Evolutionary conservation across 805 yeast genomes (phyloP), one percentile per base, ranked within the genome.

Genomic region (Metschnikowia kofuensis): DNA sequence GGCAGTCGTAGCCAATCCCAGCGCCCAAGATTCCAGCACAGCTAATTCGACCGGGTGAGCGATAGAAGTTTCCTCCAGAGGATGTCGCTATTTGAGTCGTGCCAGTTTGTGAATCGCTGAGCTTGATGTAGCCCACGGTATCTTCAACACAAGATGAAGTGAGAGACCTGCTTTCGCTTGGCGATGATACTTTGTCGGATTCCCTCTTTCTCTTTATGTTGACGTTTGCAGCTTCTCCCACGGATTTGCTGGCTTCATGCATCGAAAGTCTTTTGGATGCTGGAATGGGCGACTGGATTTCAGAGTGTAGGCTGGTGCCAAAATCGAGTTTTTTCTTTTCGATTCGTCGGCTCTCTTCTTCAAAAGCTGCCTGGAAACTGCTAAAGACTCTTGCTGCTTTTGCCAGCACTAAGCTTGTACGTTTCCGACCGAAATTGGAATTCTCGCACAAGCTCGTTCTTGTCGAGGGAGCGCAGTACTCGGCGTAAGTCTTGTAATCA

Each of bases 41-140:
- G 7, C 84, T 82, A 2, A 78, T 63, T 44, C 85, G 53, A 0
- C 82, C 81, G 0, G 75, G 74, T 1, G 67, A 51, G 51, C 79
- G 78, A 58, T 77, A 70, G 49, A 77, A 65, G 46, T 77, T 75
- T 0, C 85, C 85, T 1, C 85, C 85, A 0, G 83, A 79, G 0
- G 83, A 78, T 0, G 75, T 59, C 0, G 74, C 77, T 31, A 56
- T 53, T 14, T 31, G 41, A 26, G 32, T 38, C 5, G 16, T 21
- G 4, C 43, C 11, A 6, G 38, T 4, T n/a, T 32, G 11, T 4
- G 31, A 13, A 6, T 38, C 6, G n/a, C 44, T 16, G n/a, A 53
- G 38, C 2, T 70, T 59, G 4, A 70, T 56, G 2, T 74, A 52
- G 0, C 83, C 83, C 15, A 79, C 66, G 0, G 83, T 79, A 54